Base-by-base conservation (phyloP, 345 rosid genomes). In the Fremontodendron californicum region DNA sequence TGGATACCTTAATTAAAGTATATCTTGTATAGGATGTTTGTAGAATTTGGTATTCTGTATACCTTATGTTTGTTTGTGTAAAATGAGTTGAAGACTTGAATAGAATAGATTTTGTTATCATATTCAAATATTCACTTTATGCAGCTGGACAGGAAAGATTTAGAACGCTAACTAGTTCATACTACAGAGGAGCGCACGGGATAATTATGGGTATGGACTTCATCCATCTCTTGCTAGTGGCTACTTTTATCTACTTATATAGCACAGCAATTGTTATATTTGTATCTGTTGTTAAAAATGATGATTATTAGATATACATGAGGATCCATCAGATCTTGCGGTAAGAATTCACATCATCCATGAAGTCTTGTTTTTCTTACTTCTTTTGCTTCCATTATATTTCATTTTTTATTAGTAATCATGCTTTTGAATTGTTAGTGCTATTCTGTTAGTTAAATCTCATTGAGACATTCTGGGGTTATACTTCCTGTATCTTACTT, bases 101-200 rank as follows among this genome's bases (percentile, higher is more conserved):
- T 42, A 23, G 54, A 63, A 25, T 29, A 13, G 42, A 19, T 16
- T 78, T 42, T 72, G 23, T 67, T 67, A 12, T 45, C 37, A 6
- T 64, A 6, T 46, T 48, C 23, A 18, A 25, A 55, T 78, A 62
- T 54, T 69, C 31, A 77, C 31, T 72, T 74, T n/a, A 33, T 81
- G 85, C 90, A 95, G 99, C 98, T 88, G 99, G 99, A 52, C 97
- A 95, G 87, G 99, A 95, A 83, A 89, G 98, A 75, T 95, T 95
- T 82, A 88, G 99, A 82, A 95, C 99, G 45, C 85, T 95, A 6
- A 93, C 98, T 4, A 92, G 97, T 76, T 95, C 98, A 8, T 93
- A 95, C 81, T 95, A 95, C 87, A 90, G 98, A 84, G 99, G 98
- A 75, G 98, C 99, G 67, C 99, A 93, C 82, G 98, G 98, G 78